Percentiles rank a stretch among this genome's conserved stretches.
phyloP scores from a whole-genome alignment of 179 eudicot genomes.

The Spergularia azorica region DNA sequence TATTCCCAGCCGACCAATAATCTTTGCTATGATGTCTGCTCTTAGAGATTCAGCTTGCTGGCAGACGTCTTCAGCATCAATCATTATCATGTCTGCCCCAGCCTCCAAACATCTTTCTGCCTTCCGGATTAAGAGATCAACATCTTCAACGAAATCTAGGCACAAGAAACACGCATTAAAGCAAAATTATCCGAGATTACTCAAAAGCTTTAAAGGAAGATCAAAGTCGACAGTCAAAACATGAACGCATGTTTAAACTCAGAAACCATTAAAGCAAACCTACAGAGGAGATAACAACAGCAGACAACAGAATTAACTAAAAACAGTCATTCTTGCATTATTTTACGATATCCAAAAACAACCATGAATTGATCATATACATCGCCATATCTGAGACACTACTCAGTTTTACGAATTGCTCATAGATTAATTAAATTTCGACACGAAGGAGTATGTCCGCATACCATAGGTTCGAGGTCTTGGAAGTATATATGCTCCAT shows the following conservation, averaged over 20 bases:
- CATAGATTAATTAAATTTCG: background rate
- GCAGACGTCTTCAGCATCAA: constrained; percentile 85
- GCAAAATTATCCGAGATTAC: background rate
- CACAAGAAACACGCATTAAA: background rate
- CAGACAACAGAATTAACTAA: background rate
- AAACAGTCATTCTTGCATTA: background rate
- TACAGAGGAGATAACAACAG: background rate
- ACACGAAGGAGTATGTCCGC: background rate
- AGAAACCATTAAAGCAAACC: no score
- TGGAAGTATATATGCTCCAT: constrained; percentile 74
- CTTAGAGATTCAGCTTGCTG: constrained; percentile 66
- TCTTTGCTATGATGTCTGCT: constrained; percentile 79
- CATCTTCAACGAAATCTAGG: constrained; percentile 82
- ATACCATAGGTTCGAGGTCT: constrained; percentile 66
- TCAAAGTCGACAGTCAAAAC: background rate
- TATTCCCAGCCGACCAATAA: constrained; percentile 81
- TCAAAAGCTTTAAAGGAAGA: background rate
- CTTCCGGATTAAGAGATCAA: constrained; percentile 69
- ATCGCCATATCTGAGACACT: background rate
- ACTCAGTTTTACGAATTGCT: background rate
- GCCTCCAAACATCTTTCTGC: constrained; percentile 97
- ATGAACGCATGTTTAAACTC: no score
- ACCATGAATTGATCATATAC: background rate
- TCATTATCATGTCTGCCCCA: constrained; percentile 96
- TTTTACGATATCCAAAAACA: background rate